phyloP scores from a whole-genome alignment of 1,139 yeast species.

The Spathaspora sp. region DNA sequence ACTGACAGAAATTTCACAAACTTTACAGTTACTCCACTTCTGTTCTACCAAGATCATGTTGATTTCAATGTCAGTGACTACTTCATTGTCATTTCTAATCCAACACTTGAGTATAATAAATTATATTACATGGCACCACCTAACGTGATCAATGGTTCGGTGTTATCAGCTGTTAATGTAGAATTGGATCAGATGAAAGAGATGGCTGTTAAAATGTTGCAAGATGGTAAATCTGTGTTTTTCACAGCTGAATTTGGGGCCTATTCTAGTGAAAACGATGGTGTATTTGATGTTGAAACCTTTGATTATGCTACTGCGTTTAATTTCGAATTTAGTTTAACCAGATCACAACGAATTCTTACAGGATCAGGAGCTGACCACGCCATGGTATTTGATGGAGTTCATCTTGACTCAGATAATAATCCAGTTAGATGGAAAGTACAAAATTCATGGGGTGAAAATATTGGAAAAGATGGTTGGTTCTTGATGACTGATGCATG shows the following conservation, averaged over 20 bases:
- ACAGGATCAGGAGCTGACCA: conserved; percentile 66
- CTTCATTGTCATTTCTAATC: conserved; percentile 75
- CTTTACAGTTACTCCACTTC: conserved; percentile 58
- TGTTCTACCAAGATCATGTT: conserved; percentile 58
- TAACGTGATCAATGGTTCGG: conserved; percentile 59
- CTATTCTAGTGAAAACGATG: conserved; percentile 55
- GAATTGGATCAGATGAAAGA: conserved; percentile 57
- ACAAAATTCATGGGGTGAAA: conserved; percentile 86
- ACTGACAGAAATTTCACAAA: conserved; percentile 63
- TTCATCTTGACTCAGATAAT: conserved; percentile 46
- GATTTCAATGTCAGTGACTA: conserved; percentile 51
- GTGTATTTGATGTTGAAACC: conserved; percentile 67
- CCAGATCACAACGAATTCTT: conserved; percentile 54
- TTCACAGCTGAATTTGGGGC: conserved; percentile 89
- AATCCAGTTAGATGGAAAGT: conserved; percentile 76
- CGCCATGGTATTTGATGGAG: conserved; percentile 80
- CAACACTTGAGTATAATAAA: conserved; percentile 65
- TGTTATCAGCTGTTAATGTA: conserved; percentile 53
- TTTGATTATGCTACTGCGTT: conserved; percentile 71
- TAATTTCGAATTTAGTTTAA: conserved; percentile 47
- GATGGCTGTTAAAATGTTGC: conserved; percentile 69
- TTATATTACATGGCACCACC: conserved; percentile 64
- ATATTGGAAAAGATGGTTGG: conserved; percentile 70
- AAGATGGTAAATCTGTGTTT: conserved; percentile 73
- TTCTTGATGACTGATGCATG: conserved; percentile 81